Percentiles rank a stretch among this genome's conserved stretches.
Conservation (phyloP, 2,329 filamentous ascomycete genomes). For the Rhinocladiella similis region DNA sequence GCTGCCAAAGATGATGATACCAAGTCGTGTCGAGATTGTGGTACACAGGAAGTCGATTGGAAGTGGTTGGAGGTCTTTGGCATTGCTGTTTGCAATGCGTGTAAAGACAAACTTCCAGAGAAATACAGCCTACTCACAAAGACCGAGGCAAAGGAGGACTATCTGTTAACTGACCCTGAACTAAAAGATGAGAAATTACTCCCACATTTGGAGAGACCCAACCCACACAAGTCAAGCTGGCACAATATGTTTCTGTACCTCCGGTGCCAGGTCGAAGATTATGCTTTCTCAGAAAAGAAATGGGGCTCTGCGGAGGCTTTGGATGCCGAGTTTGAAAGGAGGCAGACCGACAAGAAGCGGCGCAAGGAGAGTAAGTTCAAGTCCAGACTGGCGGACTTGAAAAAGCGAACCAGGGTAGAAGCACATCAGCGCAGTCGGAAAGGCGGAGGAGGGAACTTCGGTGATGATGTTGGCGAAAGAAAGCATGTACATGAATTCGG, state of each 20-base stretch:
- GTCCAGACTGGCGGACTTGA: conserved; percentile 82
- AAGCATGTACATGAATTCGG: conserved; percentile 91
- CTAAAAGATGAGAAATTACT: conserved; percentile 84
- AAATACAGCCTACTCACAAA: conserved; percentile 96
- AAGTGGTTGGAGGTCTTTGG: conserved; percentile 87
- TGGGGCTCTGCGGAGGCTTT: conserved; percentile 87
- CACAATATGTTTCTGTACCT: conserved; percentile 99
- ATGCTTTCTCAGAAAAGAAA: conserved; percentile 77
- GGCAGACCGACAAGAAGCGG: conserved; percentile 76
- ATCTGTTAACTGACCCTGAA: conserved; percentile 90
- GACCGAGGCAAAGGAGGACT: conserved; percentile 93
- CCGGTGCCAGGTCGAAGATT: conserved; percentile 90
- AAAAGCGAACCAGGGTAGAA: conserved; percentile 89
- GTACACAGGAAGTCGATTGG: conserved; percentile 84
- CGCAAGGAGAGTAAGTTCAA: conserved; percentile 91
- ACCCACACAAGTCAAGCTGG: conserved; percentile 94
- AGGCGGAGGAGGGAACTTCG: conserved; percentile 61
- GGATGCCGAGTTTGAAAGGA: conserved; percentile 82
- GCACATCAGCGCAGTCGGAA: conserved; percentile 74
- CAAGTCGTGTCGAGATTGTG: conserved; percentile 82
- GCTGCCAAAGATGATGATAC: conserved; percentile 63
- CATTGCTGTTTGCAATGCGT: conserved; percentile 72
- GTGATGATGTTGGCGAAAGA: conserved; percentile 68
- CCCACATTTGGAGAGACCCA: conserved; percentile 83
- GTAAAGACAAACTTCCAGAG: conserved; percentile 87